Base-by-base conservation (phyloP, 192 early-diverging fungal genomes). In the Physocladia obscura region DNA sequence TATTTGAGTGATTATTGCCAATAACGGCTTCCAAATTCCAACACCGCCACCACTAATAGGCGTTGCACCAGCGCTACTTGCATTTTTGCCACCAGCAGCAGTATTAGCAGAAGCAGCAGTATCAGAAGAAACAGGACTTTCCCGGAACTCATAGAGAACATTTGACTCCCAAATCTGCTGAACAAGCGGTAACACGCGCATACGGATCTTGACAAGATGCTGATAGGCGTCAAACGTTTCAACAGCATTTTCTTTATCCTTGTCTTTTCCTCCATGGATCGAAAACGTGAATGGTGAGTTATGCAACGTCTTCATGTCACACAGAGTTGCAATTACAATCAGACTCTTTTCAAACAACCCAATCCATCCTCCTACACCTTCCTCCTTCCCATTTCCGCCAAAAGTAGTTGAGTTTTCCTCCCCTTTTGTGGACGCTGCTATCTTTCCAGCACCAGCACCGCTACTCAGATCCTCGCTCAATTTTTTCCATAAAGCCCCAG, bases 151-250 rank as follows among this genome's bases (percentile, higher is more conserved):
- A 11, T 84, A 59, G 24, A 93, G 64, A 48, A 85, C 73, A 27
- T 82, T 73, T 54, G 87, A 89, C 35, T 80, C 48, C 88, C 91
- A 92, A 24, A 94, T 74, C 5, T 77, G 71, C 57, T 73, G 61
- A 22, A 94, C 77, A n/a, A 76, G 69, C 2, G 89, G 86, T 29
- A 93, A 69, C 4, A 89, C 71, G 37, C 75, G 68, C 3, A 85
- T 39, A n/a, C 93, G 83, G 32, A 93, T 58, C 0, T 81, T 67
- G 0, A 90, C 78, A 1, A 94, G 60, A 76, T 89, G 89, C 32
- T 89, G 87, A 48, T 84, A 74, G 1, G 91, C 78, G 31, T 93
- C 88, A 75, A 94, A 95, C 69, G 82, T 90, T 24, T 76, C 75
- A 11, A 27, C 21, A 30, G 63, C 22, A 30, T 30, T 4, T 19